These are phyloP conservation scores for Wickerhamiella siamensis DNA, from an alignment of 805 yeast species.

Conservation along the genomic window DNA sequence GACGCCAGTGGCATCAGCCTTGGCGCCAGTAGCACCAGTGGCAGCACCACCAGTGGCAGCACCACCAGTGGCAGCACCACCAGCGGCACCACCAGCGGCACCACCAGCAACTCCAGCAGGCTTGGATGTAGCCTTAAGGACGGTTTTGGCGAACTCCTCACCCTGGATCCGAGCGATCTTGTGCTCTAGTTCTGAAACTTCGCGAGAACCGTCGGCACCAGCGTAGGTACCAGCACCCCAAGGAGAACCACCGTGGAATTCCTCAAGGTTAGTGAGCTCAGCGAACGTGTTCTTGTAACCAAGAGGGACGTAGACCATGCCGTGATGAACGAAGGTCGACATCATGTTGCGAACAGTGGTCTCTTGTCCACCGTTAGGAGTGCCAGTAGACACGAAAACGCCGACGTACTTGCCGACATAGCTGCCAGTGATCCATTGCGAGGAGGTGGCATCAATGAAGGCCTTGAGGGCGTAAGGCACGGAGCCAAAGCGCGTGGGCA, in stretches of 20 bases:
- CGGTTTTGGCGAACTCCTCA: slow-evolving; percentile 38
- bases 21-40: slow-evolving; percentile 7
- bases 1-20: slow-evolving; percentile 7
- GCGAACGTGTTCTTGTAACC: slow-evolving; percentile 55
- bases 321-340: slow-evolving; percentile 62
- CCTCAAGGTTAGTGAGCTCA: slow-evolving; percentile 39
- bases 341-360: slow-evolving; percentile 47
- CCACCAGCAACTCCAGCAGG: slow-evolving; percentile 6
- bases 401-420: slow-evolving; percentile 63
- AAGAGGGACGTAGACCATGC: slow-evolving; percentile 64
- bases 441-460: slow-evolving; percentile 68
- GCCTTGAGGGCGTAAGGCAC: slow-evolving; percentile 65
- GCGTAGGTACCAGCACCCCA: slow-evolving; percentile 82
- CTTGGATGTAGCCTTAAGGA: slow-evolving; percentile 8
- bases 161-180: slow-evolving; percentile 56
- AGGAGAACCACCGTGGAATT: slow-evolving; percentile 66
- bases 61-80: not conserved
- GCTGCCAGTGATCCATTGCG: slow-evolving; percentile 63
- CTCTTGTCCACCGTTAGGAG: slow-evolving; percentile 78
- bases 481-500: slow-evolving; percentile 77
- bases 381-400: slow-evolving; percentile 57
- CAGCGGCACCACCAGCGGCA: slow-evolving; percentile 7
- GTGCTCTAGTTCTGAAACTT: slow-evolving; percentile 48
- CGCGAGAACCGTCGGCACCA: slow-evolving; percentile 64
- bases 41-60: slow-evolving; percentile 1